Base-by-base conservation (phyloP, 2,329 filamentous ascomycete genomes). In the Hypoxylon sp. region DNA sequence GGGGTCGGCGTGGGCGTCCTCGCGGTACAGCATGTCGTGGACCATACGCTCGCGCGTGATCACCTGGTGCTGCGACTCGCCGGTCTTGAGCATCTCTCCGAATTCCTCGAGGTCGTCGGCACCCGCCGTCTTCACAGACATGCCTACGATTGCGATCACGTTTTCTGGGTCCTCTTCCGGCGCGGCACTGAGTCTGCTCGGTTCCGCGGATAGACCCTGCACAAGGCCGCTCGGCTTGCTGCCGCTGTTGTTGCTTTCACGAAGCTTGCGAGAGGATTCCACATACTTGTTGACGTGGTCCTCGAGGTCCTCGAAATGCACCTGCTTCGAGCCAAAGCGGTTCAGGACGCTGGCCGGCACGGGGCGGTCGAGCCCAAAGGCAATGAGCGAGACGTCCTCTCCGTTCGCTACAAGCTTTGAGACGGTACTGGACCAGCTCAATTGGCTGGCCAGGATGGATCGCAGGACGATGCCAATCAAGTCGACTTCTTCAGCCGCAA, bases 301-400 rank as follows among this genome's bases (percentile, higher is more conserved):
- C 18, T 51, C 48, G 18, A 51, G 17, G 38, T 51, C 48, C 7
- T 42, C 40, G 13, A 51, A 51, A 43, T 51, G 48, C 29, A 35
- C 48, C 26, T 43, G 38, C 21, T 24, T 51, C 7, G 37, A 18
- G 9, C 48, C 48, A 43, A 51, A 11, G n/a, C 48, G 48, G 18
- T 46, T 18, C 45, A 60, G 31, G 7, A 51, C 21, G n/a, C 55
- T 53, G 20, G 72, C 70, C 21, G 76, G 75, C 3, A 78, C 50
- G 48, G 67, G 69, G 18, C 72, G 68, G 40, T 78, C 75, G 1
- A 67, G 65, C 1, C 77, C 77, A 60, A 79, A 77, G 6, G 66
- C 66, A 18, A 76, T 52, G 21, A 75, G 33, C 8, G 23, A 21
- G n/a, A 40, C 38, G 13, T 58, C 50, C 3, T 58, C 42, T 40